These are phyloP conservation scores for Amanita pallidorosea DNA, from an alignment of 768 basidiomycete species.

Conservation along the genomic window DNA sequence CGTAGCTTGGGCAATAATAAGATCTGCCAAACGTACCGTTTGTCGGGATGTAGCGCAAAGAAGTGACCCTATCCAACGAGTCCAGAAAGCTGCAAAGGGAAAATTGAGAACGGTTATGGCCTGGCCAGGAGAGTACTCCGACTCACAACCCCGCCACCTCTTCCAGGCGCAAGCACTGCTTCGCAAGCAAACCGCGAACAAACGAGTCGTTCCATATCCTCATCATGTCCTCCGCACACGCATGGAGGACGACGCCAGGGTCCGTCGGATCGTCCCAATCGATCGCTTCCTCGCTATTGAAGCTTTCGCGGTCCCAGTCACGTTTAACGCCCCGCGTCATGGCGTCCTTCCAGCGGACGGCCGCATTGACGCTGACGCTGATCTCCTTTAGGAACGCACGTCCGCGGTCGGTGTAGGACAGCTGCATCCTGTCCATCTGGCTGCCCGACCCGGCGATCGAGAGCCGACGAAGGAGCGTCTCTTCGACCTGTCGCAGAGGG, in stretches of 20 bases:
- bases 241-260: slow-evolving; percentile 44
- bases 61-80: slow-evolving; percentile 50
- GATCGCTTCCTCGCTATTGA: slow-evolving; percentile 20
- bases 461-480: slow-evolving; percentile 45
- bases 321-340: slow-evolving; percentile 24
- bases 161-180: slow-evolving; percentile 47
- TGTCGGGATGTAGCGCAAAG: slow-evolving; percentile 50
- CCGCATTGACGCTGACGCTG: slow-evolving; percentile 44
- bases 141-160: slow-evolving; percentile 69
- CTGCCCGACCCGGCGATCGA: slow-evolving; percentile 33
- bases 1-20: background rate
- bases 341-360: slow-evolving; percentile 36
- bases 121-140: background rate
- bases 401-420: slow-evolving; percentile 15
- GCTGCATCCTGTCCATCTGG: slow-evolving; percentile 18
- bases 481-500: slow-evolving; percentile 54
- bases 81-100: slow-evolving; percentile 57
- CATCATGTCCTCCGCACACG: slow-evolving; percentile 55
- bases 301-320: slow-evolving; percentile 13
- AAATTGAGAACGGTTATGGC: background rate
- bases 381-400: slow-evolving; percentile 30
- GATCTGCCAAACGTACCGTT: slow-evolving; percentile 36
- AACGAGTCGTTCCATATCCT: slow-evolving; percentile 51
- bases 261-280: slow-evolving; percentile 43
- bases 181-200: slow-evolving; percentile 38